These are phyloP conservation scores for Russula sp. DNA, from an alignment of 768 basidiomycete genomes.

Conservation along the genomic window DNA sequence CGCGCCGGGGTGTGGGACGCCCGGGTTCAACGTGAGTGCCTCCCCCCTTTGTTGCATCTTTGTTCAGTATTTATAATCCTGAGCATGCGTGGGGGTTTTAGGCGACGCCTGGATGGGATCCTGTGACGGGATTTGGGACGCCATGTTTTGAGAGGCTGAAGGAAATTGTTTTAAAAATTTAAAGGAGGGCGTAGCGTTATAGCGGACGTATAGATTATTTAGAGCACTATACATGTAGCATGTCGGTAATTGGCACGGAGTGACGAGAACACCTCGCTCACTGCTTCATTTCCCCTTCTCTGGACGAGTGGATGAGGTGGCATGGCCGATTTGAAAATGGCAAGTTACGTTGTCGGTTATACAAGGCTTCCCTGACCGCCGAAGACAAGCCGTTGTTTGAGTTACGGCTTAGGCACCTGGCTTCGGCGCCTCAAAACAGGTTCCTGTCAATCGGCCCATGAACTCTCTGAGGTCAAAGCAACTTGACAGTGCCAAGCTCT, in stretches of 20 bases:
- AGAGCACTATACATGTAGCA: not conserved
- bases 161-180: conserved; percentile 3
- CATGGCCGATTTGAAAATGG: too few relatives aligned
- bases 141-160: conserved; percentile 29
- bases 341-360: too few relatives aligned
- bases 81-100: not conserved
- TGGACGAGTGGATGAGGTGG: too few relatives aligned
- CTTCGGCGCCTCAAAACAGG: too few relatives aligned
- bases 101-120: conserved; percentile 33
- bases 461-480: too few relatives aligned
- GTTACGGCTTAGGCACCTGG: too few relatives aligned
- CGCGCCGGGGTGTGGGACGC: conserved; percentile 54
- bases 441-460: too few relatives aligned
- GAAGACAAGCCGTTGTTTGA: too few relatives aligned
- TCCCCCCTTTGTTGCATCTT: not conserved
- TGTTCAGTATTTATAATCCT: not conserved
- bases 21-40: conserved; percentile 53
- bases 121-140: conserved; percentile 30
- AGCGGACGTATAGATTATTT: too few relatives aligned
- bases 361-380: too few relatives aligned
- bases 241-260: not conserved
- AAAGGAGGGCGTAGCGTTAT: not conserved
- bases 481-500: too few relatives aligned
- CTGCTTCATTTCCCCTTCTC: too few relatives aligned
- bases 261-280: not conserved